These are phyloP conservation scores for Mycosphaerella sp. DNA, from an alignment of 2,329 filamentous ascomycete species.

Conservation along the genomic window DNA sequence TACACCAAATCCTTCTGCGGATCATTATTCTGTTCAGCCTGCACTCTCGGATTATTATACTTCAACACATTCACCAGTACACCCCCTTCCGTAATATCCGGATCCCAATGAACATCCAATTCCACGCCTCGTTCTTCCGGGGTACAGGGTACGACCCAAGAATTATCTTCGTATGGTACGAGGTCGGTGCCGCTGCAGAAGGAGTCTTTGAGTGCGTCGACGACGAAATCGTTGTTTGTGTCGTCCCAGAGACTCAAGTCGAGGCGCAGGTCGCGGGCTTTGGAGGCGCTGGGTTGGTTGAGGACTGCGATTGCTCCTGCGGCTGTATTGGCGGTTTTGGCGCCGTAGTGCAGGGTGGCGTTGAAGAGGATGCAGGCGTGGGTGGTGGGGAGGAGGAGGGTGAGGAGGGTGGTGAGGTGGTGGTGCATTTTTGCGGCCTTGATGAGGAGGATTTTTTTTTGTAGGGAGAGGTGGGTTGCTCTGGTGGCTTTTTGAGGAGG, in stretches of 20 bases:
- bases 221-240: slow-evolving; percentile 12
- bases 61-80: slow-evolving; percentile 12
- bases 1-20: slow-evolving; percentile 11
- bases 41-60: slow-evolving; percentile 10
- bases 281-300: not conserved
- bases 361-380: slow-evolving; percentile 17
- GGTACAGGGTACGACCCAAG: slow-evolving; percentile 12
- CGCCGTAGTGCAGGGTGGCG: slow-evolving; percentile 14
- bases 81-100: slow-evolving; percentile 11
- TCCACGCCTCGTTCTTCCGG: slow-evolving; percentile 10
- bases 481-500: too few species aligned
- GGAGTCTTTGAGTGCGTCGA: slow-evolving; percentile 12
- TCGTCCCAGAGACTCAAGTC: slow-evolving; percentile 15
- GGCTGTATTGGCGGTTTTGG: slow-evolving; percentile 6
- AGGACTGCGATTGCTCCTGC: slow-evolving; percentile 6
- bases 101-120: slow-evolving; percentile 11
- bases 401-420: not conserved
- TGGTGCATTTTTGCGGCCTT: not conserved
- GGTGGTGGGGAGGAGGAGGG: slow-evolving; percentile 7
- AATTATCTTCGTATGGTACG: slow-evolving; percentile 11
- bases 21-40: slow-evolving; percentile 7
- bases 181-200: slow-evolving; percentile 13
- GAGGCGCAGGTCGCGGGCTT: slow-evolving; percentile 7
- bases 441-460: too few species aligned
- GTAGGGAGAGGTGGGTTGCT: too few species aligned